A percentile compares a stretch with the other conserved stretches of the same genome.
Conservation (phyloP, 2,329 filamentous ascomycete genomes). For the Trichophyton schoenleinii region DNA sequence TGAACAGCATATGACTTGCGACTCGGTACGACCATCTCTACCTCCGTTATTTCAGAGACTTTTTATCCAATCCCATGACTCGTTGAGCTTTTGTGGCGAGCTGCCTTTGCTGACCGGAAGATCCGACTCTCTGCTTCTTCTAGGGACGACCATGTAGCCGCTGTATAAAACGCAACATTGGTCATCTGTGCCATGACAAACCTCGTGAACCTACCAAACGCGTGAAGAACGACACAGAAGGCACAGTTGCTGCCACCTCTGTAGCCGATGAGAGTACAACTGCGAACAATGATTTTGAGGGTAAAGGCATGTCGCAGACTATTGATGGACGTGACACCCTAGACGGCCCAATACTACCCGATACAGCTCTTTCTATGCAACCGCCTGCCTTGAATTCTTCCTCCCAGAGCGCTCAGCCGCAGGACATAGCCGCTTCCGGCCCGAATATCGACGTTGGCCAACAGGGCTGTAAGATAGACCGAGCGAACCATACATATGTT, state of each 20-base stretch:
- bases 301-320: slow-evolving; percentile 38
- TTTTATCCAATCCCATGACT: slow-evolving; percentile 7
- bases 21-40: slow-evolving; percentile 53
- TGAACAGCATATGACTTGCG: slow-evolving; percentile 78
- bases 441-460: slow-evolving; percentile 52
- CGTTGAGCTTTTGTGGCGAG: neutral
- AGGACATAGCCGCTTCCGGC: slow-evolving; percentile 53
- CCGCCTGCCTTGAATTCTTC: slow-evolving; percentile 29
- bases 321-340: slow-evolving; percentile 47
- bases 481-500: slow-evolving; percentile 9
- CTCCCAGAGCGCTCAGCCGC: slow-evolving; percentile 54
- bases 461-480: slow-evolving; percentile 56
- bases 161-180: slow-evolving; percentile 97
- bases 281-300: slow-evolving; percentile 33
- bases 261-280: slow-evolving; percentile 46
- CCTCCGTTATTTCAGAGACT: slow-evolving; percentile 2
- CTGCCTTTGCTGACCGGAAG: neutral
- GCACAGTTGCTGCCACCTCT: slow-evolving; percentile 42
- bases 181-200: slow-evolving; percentile 95
- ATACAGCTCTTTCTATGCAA: slow-evolving; percentile 37
- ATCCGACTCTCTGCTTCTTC: slow-evolving; percentile 12
- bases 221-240: slow-evolving; percentile 52
- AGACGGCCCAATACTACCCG: slow-evolving; percentile 31
- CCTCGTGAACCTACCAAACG: slow-evolving; percentile 81
- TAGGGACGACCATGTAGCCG: slow-evolving; percentile 91